Conservation (phyloP, 257 asterid genomes). For the Penstemon eatonii region DNA sequence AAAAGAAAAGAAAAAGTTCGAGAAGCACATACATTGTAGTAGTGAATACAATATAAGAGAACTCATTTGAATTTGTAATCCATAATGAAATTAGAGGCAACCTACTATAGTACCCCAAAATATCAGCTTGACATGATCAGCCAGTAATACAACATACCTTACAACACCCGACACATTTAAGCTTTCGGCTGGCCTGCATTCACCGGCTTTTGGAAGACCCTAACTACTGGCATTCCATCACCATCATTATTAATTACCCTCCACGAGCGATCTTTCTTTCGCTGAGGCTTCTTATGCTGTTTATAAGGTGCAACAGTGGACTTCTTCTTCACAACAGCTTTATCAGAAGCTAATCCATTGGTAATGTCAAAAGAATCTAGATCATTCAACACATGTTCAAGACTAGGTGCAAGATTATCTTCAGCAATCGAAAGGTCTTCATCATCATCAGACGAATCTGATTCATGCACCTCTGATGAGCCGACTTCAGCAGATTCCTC, state of each 20-base stretch:
- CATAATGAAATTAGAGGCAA: neutral
- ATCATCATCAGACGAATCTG: constrained; percentile 42
- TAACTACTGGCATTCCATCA: constrained; percentile 83
- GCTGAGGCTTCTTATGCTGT: constrained; percentile 82
- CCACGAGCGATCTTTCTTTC: constrained; percentile 88
- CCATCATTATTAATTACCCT: constrained; percentile 55
- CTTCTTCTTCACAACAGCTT: constrained; percentile 41
- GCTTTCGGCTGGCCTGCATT: constrained; percentile 54
- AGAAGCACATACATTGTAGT: neutral
- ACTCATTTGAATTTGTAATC: neutral
- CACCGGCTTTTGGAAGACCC: constrained; percentile 71
- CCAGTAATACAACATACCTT: neutral
- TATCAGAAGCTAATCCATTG: constrained; percentile 55
- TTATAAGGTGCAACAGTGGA: constrained; percentile 57
- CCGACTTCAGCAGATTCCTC: constrained; percentile 29
- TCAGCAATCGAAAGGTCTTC: constrained; percentile 35
- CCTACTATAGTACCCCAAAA: too few species aligned
- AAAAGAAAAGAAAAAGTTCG: too few species aligned
- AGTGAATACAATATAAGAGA: neutral
- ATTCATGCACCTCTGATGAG: constrained; percentile 38
- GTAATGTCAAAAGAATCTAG: constrained; percentile 67
- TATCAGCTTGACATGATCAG: neutral
- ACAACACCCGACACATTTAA: constrained; percentile 12
- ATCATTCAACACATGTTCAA: constrained; percentile 70
- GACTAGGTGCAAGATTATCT: constrained; percentile 30